Base-by-base conservation (phyloP, 139 green algal genomes). In the Nannochloris sp. region DNA sequence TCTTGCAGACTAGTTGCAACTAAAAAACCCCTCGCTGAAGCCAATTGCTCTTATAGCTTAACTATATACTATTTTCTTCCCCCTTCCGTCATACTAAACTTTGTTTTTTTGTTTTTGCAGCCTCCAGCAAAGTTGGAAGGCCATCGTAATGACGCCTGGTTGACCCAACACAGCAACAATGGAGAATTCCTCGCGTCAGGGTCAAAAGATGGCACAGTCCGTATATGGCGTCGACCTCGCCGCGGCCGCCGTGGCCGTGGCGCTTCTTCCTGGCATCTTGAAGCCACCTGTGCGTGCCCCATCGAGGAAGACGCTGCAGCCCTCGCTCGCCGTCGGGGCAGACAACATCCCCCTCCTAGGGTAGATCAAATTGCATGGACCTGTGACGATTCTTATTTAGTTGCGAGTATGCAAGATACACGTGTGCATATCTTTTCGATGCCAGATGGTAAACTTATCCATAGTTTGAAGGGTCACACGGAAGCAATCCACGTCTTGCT, bases 291-390 rank as follows among this genome's bases (percentile, higher is more conserved):
- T 62, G 51, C 62, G 4, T 81, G 73, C 33, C 68, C 74, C 25
- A 59, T 60, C 1, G 73, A 85, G 13, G 64, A 75, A 25, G 74
- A 71, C 12, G 77, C 60, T 3, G 31, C 47, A 35, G 62, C 48
- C 4, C 57, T 67, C 70, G 72, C 75, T 35, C 61, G 69, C 32
- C 31, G 62, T 68, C 67, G 72, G 51, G 57, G 72, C 13, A 66
- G 63, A 13, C 55, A 65, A 12, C 73, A 68, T 3, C 63, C 71
- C 1, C 55, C 60, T 13, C 61, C 70, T 42, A 65, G 55, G 14
- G 80, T 92, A 31, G 87, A 89, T 68, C 78, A 88, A 66, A 44
- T 91, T 13, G 61, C 75, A 6, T 91, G 85, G 85, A 76, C 56
- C 32, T 19, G 30, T 25, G 83, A 91, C 36, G 81, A 82, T 53